Conservation (phyloP, 257 asterid species). For the Solanum piurae region DNA sequence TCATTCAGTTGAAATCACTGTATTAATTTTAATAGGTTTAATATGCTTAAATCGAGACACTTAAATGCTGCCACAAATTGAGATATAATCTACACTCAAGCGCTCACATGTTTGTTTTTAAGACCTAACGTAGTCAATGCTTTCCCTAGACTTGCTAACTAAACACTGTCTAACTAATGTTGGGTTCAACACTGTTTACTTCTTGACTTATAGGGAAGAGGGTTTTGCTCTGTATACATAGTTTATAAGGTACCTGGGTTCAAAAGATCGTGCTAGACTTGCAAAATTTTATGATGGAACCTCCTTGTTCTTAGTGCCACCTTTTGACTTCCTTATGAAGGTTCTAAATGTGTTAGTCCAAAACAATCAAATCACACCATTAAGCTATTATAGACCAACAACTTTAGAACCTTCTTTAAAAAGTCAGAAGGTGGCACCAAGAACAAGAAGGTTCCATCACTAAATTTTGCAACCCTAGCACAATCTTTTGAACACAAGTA, state of each 20-base stretch:
- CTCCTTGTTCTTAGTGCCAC: conserved; percentile 40
- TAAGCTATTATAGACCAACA: conserved; percentile 29
- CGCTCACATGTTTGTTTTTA: no score
- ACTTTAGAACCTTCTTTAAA: conserved; percentile 55
- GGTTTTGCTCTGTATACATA: background rate
- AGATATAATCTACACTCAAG: no score
- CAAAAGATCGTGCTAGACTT: conserved; percentile 77
- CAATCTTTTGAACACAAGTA: conserved; percentile 37
- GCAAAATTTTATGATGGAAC: conserved; percentile 40
- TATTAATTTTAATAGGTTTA: no score
- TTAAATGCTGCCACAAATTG: no score
- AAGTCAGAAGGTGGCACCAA: conserved; percentile 88
- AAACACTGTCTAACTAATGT: conserved; percentile 48
- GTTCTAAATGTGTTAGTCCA: conserved; percentile 67
- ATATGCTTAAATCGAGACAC: no score
- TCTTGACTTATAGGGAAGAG: background rate
- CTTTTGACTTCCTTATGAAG: conserved; percentile 60
- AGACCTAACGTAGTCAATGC: no score
- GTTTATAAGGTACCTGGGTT: background rate
- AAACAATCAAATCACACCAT: background rate
- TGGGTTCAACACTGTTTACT: no score
- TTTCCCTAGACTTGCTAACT: no score
- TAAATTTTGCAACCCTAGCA: conserved; percentile 86
- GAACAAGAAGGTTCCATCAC: conserved; percentile 74
- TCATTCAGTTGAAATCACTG: no score